A percentile compares a stretch with the other conserved stretches of the same genome.
These are phyloP conservation scores for Fusarium pilosicola DNA, from an alignment of 2,329 filamentous ascomycete species.

Conservation along the genomic window DNA sequence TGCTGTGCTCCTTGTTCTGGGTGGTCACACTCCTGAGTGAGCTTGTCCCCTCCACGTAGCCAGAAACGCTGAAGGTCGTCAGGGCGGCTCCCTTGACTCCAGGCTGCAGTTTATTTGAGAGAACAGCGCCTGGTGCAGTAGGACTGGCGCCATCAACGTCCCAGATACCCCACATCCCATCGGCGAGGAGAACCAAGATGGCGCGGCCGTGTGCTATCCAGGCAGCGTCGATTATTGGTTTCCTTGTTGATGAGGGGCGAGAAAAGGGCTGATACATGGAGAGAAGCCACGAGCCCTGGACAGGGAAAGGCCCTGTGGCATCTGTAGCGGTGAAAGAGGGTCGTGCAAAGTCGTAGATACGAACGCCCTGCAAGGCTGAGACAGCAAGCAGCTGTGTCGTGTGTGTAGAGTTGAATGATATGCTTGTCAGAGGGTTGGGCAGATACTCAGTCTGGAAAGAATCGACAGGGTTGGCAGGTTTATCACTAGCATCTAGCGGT, in stretches of 20 bases:
- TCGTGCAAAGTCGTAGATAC: slow-evolving; percentile 70
- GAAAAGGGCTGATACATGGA: slow-evolving; percentile 69
- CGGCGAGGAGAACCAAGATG: slow-evolving; percentile 66
- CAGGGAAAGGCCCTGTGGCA: slow-evolving; percentile 61
- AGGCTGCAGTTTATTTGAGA: slow-evolving; percentile 61
- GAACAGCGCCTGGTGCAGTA: slow-evolving; percentile 51
- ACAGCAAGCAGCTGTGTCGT: slow-evolving; percentile 68
- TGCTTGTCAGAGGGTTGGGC: slow-evolving; percentile 61
- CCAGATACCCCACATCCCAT: slow-evolving; percentile 76
- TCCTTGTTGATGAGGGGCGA: slow-evolving; percentile 61
- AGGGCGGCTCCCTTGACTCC: slow-evolving; percentile 67
- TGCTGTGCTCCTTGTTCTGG: slow-evolving; percentile 51
- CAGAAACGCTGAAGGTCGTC: slow-evolving; percentile 66
- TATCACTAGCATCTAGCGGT: slow-evolving; percentile 55
- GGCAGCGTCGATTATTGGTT: slow-evolving; percentile 69
- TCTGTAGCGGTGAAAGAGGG: slow-evolving; percentile 63
- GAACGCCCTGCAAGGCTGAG: slow-evolving; percentile 64
- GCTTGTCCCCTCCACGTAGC: slow-evolving; percentile 69
- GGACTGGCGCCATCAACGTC: slow-evolving; percentile 69
- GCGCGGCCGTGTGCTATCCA: slow-evolving; percentile 71
- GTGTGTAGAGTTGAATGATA: slow-evolving; percentile 70
- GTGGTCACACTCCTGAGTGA: slow-evolving; percentile 57
- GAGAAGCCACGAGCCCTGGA: slow-evolving; percentile 71
- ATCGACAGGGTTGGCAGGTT: slow-evolving; percentile 47
- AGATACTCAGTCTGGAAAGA: slow-evolving; percentile 72